These are phyloP conservation scores for Russula olivacea DNA, from an alignment of 768 basidiomycete genomes.

Conservation along the genomic window DNA sequence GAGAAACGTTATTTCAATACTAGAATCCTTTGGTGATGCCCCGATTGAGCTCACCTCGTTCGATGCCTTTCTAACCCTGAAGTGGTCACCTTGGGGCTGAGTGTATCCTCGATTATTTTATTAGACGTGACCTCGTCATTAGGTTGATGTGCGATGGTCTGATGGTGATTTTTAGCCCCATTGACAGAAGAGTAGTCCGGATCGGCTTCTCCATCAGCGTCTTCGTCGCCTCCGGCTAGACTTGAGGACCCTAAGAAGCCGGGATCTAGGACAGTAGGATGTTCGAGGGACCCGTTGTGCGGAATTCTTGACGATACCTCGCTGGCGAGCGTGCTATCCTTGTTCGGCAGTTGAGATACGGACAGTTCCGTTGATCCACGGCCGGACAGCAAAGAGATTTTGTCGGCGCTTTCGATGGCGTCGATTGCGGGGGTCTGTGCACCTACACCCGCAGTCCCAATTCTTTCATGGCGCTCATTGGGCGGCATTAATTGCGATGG, in stretches of 20 bases:
- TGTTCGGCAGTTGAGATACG: neutral
- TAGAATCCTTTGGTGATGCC: too few relatives aligned
- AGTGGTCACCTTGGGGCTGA: neutral
- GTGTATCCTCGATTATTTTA: neutral
- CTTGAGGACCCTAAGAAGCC: neutral
- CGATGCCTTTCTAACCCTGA: neutral
- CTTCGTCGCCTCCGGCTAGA: slow-evolving; percentile 7
- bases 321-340: neutral
- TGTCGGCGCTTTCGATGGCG: neutral
- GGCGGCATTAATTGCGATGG: neutral
- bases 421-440: neutral
- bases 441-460: neutral
- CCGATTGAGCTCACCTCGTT: slow-evolving; percentile 1
- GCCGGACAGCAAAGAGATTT: neutral
- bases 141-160: neutral
- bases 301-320: neutral
- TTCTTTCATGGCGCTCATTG: neutral
- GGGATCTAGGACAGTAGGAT: neutral
- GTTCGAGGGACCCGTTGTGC: neutral
- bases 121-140: neutral
- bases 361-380: neutral
- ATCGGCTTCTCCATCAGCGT: slow-evolving; percentile 25
- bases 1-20: neutral
- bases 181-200: slow-evolving; percentile 18
- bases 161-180: neutral